Evolutionary conservation across 2,329 filamentous ascomycete species (phyloP).

Genomic region (Catunica adiposa): DNA sequence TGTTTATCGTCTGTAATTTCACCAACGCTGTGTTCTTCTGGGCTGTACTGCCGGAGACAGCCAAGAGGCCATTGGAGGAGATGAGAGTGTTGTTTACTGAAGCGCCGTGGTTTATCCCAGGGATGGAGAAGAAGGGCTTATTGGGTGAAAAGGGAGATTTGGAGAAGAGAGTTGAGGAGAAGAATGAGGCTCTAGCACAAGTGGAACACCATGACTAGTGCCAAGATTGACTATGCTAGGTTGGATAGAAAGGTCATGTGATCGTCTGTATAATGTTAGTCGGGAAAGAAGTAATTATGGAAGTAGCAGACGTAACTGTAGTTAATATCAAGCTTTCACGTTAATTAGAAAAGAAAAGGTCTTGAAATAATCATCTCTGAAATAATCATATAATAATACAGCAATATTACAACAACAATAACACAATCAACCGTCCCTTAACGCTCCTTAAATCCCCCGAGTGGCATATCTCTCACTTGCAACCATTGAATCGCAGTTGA

Average conservation of each 20-base stretch:
- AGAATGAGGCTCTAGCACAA: neutral
- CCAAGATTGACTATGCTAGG: no score
- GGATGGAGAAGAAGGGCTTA: conserved; percentile 18
- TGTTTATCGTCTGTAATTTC: conserved; percentile 43
- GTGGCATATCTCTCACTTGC: conserved; percentile 69
- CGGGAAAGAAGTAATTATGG: neutral
- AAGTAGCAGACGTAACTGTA: no score
- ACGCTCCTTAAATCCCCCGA: conserved; percentile 58
- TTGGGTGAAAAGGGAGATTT: conserved; percentile 9
- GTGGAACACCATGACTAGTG: neutral
- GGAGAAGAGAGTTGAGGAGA: neutral
- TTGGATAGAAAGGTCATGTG: neutral
- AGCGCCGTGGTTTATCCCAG: conserved; percentile 45
- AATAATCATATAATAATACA: neutral
- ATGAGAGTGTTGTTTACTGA: conserved; percentile 52
- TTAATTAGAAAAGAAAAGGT: no score
- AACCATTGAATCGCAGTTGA: conserved; percentile 67
- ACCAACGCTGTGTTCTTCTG: conserved; percentile 37
- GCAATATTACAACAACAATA: neutral
- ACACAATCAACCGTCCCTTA: neutral
- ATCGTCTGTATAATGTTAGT: neutral
- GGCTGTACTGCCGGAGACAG: conserved; percentile 49
- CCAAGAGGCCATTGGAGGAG: conserved; percentile 46
- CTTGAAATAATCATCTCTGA: neutral
- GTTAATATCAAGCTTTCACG: no score